phyloP scores from a whole-genome alignment of 768 basidiomycete species.

The Tephrocybe rancida region DNA sequence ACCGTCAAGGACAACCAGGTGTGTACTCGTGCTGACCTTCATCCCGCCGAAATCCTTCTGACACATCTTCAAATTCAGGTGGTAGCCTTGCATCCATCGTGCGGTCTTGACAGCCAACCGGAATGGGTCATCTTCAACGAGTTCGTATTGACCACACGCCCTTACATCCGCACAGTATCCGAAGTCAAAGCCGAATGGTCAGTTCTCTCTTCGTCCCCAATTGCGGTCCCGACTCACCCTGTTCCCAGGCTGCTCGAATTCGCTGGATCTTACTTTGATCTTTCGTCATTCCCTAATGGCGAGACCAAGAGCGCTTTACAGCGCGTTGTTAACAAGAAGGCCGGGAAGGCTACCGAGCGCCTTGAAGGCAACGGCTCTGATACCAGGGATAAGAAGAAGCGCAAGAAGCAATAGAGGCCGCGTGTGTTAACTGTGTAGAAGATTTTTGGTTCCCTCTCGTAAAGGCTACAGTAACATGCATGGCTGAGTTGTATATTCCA shows the following conservation, averaged over 20 bases:
- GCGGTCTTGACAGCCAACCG: constrained; percentile 83
- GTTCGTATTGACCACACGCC: constrained; percentile 88
- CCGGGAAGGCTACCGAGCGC: constrained; percentile 38
- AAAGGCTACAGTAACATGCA: background rate
- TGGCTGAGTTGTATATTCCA: constrained; percentile 2
- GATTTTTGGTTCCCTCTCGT: background rate
- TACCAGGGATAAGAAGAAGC: constrained; percentile 32
- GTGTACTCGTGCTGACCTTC: constrained; percentile 16
- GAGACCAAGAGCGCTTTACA: constrained; percentile 70
- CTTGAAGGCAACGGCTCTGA: constrained; percentile 22
- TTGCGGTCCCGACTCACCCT: constrained; percentile 2
- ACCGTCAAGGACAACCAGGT: constrained; percentile 97
- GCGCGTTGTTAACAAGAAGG: constrained; percentile 53
- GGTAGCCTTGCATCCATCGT: constrained; percentile 82
- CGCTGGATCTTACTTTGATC: constrained; percentile 67
- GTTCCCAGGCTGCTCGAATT: constrained; percentile 39
- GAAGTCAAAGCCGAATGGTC: constrained; percentile 89
- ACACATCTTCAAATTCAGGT: constrained; percentile 39
- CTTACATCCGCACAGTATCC: constrained; percentile 90
- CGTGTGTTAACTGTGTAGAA: background rate
- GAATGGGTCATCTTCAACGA: constrained; percentile 96
- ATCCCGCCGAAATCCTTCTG: background rate
- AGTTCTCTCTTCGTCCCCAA: constrained; percentile 20
- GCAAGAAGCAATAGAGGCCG: constrained; percentile 28
- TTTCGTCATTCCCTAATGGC: constrained; percentile 62